These are phyloP conservation scores for Sclerotiophoma versabilis DNA, from an alignment of 2,329 filamentous ascomycete genomes.

Conservation along the genomic window DNA sequence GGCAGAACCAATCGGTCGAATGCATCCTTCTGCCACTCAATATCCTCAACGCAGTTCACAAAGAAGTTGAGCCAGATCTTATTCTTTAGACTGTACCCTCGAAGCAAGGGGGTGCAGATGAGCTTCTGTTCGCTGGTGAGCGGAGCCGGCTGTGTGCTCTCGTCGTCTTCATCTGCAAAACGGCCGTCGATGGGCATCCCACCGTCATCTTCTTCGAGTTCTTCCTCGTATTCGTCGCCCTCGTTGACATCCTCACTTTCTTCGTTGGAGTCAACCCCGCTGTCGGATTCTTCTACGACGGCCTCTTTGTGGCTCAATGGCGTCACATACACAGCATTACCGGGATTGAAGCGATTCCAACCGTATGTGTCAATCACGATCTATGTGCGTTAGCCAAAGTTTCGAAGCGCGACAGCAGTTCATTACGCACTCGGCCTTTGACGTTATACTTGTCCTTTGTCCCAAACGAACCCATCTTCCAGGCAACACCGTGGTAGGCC, in stretches of 20 bases:
- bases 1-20: slow-evolving; percentile 81
- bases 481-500: slow-evolving; percentile 74
- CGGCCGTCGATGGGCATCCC: slow-evolving; percentile 19
- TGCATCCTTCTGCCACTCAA: slow-evolving; percentile 81
- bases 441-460: slow-evolving; percentile 34
- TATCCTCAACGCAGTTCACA: slow-evolving; percentile 77
- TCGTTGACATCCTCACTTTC: slow-evolving; percentile 39
- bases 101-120: slow-evolving; percentile 78
- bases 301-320: slow-evolving; percentile 45
- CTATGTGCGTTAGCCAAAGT: slow-evolving; percentile 39
- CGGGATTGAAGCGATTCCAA: slow-evolving; percentile 59
- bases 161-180: slow-evolving; percentile 21
- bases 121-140: slow-evolving; percentile 83
- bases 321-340: slow-evolving; percentile 48
- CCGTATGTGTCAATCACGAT: slow-evolving; percentile 62
- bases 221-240: slow-evolving; percentile 19
- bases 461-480: slow-evolving; percentile 29
- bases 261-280: slow-evolving; percentile 21
- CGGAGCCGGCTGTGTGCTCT: slow-evolving; percentile 49
- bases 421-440: slow-evolving; percentile 17
- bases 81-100: slow-evolving; percentile 85
- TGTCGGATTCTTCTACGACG: slow-evolving; percentile 8
- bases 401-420: slow-evolving; percentile 39
- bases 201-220: slow-evolving; percentile 16
- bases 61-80: slow-evolving; percentile 90